Conservation (phyloP, 305 asterid species). For the Striga hermonthica region DNA sequence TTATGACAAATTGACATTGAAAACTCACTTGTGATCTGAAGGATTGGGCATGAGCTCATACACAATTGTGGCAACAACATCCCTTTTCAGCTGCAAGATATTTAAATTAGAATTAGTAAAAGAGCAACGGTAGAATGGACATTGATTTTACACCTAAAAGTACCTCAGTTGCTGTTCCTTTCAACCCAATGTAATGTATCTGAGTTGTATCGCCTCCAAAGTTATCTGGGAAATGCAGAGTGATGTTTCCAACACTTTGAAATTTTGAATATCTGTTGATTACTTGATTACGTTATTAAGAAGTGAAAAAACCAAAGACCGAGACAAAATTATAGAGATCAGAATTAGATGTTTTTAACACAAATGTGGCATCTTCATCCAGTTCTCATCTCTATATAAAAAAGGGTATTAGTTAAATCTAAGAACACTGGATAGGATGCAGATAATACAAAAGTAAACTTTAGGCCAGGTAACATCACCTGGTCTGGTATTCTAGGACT, state of each 20-base stretch:
- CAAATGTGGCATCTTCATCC: background rate
- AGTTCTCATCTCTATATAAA: slow-evolving; percentile 10
- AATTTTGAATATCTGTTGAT: slow-evolving; percentile 82
- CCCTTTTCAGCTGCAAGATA: slow-evolving; percentile 78
- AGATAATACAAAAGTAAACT: background rate
- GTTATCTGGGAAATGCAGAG: slow-evolving; percentile 92
- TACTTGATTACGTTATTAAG: slow-evolving; percentile 17
- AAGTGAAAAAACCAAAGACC: slow-evolving; percentile 9
- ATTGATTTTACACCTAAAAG: slow-evolving; percentile 22
- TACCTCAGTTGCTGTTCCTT: slow-evolving; percentile 99
- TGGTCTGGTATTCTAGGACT: slow-evolving; percentile 87
- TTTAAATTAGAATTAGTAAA: slow-evolving; percentile 5
- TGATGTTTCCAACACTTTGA: slow-evolving; percentile 88
- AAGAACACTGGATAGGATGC: slow-evolving; percentile 21
- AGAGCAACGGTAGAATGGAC: slow-evolving; percentile 10
- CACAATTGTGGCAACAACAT: slow-evolving; percentile 85
- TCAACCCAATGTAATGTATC: slow-evolving; percentile 90
- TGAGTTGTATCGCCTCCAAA: slow-evolving; percentile 86
- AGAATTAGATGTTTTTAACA: slow-evolving; percentile 1
- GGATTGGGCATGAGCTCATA: slow-evolving; percentile 96
- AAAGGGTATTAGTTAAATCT: slow-evolving; percentile 11
- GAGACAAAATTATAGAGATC: slow-evolving; percentile 8
- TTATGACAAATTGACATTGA: background rate
- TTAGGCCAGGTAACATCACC: slow-evolving; percentile 43
- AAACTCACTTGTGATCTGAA: slow-evolving; percentile 95